These are phyloP conservation scores for Citropsis articulata DNA, from an alignment of 345 rosid species.

Conservation along the genomic window DNA sequence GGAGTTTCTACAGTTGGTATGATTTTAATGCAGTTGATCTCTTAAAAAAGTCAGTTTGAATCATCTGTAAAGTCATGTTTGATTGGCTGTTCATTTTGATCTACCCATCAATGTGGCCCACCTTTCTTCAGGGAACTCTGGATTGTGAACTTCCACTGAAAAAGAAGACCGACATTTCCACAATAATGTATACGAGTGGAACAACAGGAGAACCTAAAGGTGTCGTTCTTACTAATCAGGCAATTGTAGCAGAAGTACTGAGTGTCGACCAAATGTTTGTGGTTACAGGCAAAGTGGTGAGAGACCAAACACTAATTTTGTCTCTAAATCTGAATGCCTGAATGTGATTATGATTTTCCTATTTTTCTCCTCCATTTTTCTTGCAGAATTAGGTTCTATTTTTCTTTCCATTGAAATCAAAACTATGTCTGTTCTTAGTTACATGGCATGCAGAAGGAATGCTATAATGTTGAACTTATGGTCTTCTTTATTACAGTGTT, in stretches of 20 bases:
- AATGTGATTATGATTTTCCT: not conserved
- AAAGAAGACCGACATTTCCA: slow-evolving; percentile 66
- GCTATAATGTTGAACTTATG: not conserved
- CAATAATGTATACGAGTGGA: slow-evolving; percentile 96
- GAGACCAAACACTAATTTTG: not conserved
- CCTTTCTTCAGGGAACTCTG: slow-evolving; percentile 48
- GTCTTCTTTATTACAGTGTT: slow-evolving; percentile 41
- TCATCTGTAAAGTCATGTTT: not conserved
- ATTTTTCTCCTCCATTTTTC: not conserved
- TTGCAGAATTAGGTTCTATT: not conserved
- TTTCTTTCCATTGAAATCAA: not conserved
- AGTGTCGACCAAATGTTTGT: slow-evolving; percentile 66
- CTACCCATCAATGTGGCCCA: not conserved
- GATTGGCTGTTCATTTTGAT: slow-evolving; percentile 4
- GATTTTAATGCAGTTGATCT: not conserved
- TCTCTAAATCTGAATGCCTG: not conserved
- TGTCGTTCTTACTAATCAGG: slow-evolving; percentile 63
- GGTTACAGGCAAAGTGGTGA: slow-evolving; percentile 67
- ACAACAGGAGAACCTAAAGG: slow-evolving; percentile 99
- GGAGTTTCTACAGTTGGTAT: slow-evolving; percentile 62
- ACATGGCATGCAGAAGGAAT: not conserved
- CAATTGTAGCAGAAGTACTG: slow-evolving; percentile 65
- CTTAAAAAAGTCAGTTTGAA: not conserved
- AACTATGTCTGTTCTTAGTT: not conserved
- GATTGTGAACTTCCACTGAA: slow-evolving; percentile 62